Conservation (phyloP, 2,329 filamentous ascomycete genomes). For the Epichloe baconii region DNA sequence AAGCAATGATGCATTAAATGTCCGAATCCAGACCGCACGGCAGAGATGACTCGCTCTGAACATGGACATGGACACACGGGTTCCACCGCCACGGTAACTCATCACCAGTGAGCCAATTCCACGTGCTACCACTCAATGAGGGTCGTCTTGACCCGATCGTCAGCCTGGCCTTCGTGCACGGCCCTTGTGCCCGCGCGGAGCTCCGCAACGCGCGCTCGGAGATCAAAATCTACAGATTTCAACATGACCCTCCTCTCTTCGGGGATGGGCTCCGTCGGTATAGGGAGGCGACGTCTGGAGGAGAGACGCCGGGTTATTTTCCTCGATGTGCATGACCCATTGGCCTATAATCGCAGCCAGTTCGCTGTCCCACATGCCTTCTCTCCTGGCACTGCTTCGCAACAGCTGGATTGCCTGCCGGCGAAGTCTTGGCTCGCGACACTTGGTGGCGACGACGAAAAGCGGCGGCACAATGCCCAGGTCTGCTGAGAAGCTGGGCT, state of each 20-base stretch:
- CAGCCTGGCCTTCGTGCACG: slow-evolving; percentile 30
- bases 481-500: slow-evolving; percentile 50
- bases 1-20: no score
- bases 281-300: no score
- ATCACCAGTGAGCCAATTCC: no score
- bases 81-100: neutral
- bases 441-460: slow-evolving; percentile 54
- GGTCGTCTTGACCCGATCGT: slow-evolving; percentile 33
- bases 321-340: slow-evolving; percentile 43
- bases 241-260: slow-evolving; percentile 44
- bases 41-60: neutral
- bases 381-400: slow-evolving; percentile 44
- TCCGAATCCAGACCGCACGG: neutral
- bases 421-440: slow-evolving; percentile 42
- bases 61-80: neutral
- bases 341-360: slow-evolving; percentile 40
- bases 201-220: slow-evolving; percentile 35
- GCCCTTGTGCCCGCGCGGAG: slow-evolving; percentile 42
- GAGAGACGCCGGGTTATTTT: slow-evolving; percentile 21
- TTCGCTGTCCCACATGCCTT: slow-evolving; percentile 59
- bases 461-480: slow-evolving; percentile 52
- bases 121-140: slow-evolving; percentile 31
- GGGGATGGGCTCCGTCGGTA: slow-evolving; percentile 24
- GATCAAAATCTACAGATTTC: slow-evolving; percentile 41
- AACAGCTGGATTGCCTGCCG: slow-evolving; percentile 49